Evolutionary conservation across 345 rosid genomes (phyloP).

Genomic region (Excoecaria cochinchinensis): DNA sequence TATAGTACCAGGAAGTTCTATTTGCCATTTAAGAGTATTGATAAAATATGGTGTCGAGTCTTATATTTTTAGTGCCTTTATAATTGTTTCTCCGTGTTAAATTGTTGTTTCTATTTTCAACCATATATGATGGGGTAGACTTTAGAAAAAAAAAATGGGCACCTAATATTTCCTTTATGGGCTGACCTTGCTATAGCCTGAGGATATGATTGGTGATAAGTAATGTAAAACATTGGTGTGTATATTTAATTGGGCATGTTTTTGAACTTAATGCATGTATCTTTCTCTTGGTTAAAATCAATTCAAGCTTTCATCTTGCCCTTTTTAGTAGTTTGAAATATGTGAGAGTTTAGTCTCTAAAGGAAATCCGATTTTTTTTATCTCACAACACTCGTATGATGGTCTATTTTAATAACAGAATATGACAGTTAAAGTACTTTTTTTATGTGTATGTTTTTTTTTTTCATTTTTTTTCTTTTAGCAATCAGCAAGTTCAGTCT

Average conservation of each 20-base stretch:
- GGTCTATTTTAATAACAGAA: background rate
- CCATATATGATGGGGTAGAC: background rate
- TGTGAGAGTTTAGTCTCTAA: background rate
- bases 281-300: background rate
- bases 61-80: background rate
- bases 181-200: background rate
- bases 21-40: background rate
- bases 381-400: background rate
- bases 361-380: too few species aligned
- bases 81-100: background rate
- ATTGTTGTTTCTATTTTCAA: background rate
- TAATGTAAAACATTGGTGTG: background rate
- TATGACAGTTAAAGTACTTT: background rate
- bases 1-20: background rate
- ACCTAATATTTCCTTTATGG: background rate
- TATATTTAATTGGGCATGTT: background rate
- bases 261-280: background rate
- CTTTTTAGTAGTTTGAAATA: background rate
- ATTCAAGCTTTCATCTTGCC: background rate
- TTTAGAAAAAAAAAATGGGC: background rate
- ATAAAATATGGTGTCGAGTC: background rate
- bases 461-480: background rate
- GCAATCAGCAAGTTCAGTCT: background rate
- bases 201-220: background rate
- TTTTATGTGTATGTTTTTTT: background rate